phyloP scores from a whole-genome alignment of 169 alveolate species.

The Babesia sp. region DNA sequence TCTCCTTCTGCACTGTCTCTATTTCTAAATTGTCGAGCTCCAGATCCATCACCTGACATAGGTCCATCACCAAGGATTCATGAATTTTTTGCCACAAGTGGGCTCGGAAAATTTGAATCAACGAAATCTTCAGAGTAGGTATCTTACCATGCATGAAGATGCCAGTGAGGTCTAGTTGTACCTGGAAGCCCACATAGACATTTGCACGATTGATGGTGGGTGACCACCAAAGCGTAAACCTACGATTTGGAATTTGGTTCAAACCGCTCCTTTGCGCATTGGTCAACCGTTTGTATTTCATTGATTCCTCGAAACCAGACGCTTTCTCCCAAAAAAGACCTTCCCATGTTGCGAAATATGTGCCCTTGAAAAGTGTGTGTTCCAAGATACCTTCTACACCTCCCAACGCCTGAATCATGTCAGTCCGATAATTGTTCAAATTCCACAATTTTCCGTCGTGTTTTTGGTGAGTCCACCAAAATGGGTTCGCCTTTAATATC shows the following conservation, averaged over 20 bases:
- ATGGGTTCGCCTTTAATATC: slow-evolving; percentile 95
- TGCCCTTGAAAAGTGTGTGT: slow-evolving; percentile 99
- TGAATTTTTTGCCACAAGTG: slow-evolving; percentile 99
- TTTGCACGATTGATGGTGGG: slow-evolving; percentile 99
- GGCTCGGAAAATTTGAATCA: slow-evolving; percentile 99
- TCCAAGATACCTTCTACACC: slow-evolving; percentile 99
- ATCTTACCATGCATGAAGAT: slow-evolving; percentile 99
- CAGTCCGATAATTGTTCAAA: slow-evolving; percentile 98
- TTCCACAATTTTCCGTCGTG: slow-evolving; percentile 99
- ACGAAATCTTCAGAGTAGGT: slow-evolving; percentile 98
- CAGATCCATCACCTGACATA: slow-evolving; percentile 98
- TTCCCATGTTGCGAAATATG: slow-evolving; percentile 99
- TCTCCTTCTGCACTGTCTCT: slow-evolving; percentile 99
- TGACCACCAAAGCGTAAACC: slow-evolving; percentile 99
- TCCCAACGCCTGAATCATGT: slow-evolving; percentile 99
- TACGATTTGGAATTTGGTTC: slow-evolving; percentile 99
- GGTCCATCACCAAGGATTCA: slow-evolving; percentile 99
- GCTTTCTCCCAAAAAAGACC: slow-evolving; percentile 99
- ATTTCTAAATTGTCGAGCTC: slow-evolving; percentile 97
- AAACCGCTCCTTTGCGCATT: slow-evolving; percentile 99
- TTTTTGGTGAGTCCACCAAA: slow-evolving; percentile 99
- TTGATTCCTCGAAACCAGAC: slow-evolving; percentile 97
- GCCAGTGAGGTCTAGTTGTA: slow-evolving; percentile 99
- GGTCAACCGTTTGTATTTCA: slow-evolving; percentile 98
- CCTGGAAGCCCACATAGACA: slow-evolving; percentile 99